Conservation (phyloP, 371 early-diverging fungal species). For the Nematocida ausubeli region DNA sequence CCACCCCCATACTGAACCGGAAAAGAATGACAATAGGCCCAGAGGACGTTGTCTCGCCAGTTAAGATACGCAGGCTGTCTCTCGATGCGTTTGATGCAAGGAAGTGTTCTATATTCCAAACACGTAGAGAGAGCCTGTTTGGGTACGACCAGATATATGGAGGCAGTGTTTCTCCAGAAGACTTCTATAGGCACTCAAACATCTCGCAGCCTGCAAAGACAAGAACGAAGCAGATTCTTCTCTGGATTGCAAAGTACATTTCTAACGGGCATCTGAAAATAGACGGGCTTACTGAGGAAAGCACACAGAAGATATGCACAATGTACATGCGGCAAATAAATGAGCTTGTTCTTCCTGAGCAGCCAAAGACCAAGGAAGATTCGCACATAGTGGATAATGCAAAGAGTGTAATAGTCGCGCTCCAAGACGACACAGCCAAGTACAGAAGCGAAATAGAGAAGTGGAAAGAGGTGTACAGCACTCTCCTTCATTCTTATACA, state of each 20-base stretch:
- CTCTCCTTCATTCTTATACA: not conserved
- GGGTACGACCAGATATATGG: constrained; percentile 42
- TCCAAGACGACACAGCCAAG: not conserved
- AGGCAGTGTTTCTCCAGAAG: constrained; percentile 23
- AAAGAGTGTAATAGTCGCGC: not conserved
- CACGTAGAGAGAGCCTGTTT: constrained; percentile 41
- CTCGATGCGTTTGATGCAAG: constrained; percentile 5
- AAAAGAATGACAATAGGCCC: constrained; percentile 24
- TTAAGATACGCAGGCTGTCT: constrained; percentile 34
- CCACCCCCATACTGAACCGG: not conserved
- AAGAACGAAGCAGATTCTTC: constrained; percentile 48
- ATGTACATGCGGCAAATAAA: constrained; percentile 30
- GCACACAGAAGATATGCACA: constrained; percentile 13
- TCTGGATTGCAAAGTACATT: constrained; percentile 39
- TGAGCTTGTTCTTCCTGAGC: not conserved
- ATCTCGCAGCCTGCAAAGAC: constrained; percentile 4
- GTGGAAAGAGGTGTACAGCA: constrained; percentile 25
- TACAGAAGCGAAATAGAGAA: constrained; percentile 41
- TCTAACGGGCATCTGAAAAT: constrained; percentile 15
- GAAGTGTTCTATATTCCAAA: constrained; percentile 37
- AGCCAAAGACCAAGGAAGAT: not conserved
- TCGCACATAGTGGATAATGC: constrained; percentile 1
- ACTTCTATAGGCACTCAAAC: constrained; percentile 53
- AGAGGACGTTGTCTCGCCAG: constrained; percentile 1
- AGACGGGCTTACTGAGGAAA: constrained; percentile 31